A percentile compares a stretch with the other conserved stretches of the same genome.
phyloP scores from a whole-genome alignment of 176 grass and related monocot species.

The Avena atlantica region DNA sequence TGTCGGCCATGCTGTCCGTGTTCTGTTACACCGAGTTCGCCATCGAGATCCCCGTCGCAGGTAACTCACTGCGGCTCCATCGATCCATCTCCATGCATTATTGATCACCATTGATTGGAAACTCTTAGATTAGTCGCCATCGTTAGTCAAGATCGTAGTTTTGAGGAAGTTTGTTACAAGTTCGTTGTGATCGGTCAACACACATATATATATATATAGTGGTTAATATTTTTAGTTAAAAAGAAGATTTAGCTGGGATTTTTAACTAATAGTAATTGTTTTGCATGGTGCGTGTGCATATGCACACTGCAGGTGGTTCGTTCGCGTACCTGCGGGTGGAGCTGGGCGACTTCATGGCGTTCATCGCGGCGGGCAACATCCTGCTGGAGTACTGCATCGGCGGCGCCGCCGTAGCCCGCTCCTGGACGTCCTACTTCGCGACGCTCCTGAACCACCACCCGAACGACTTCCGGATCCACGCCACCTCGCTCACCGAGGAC shows the following conservation, averaged over 20 bases:
- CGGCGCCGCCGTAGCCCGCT: conserved; percentile 63
- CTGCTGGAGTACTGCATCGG: conserved; percentile 78
- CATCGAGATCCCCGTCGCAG: conserved; percentile 90
- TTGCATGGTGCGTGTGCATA: not conserved
- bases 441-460: conserved; percentile 68
- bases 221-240: not conserved
- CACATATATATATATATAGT: not conserved
- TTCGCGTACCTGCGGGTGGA: conserved; percentile 82
- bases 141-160: not conserved
- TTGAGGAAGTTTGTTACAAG: not conserved
- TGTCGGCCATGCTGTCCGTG: conserved; percentile 96
- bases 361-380: conserved; percentile 81
- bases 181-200: not conserved
- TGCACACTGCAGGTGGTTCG: conserved; percentile 53
- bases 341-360: conserved; percentile 76
- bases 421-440: conserved; percentile 97
- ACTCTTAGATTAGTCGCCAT: no score
- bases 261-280: not conserved
- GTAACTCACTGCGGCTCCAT: not conserved
- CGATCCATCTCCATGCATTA: not conserved
- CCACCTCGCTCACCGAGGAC: conserved; percentile 43
- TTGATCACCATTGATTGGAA: not conserved
- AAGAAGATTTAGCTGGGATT: not conserved
- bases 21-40: conserved; percentile 99
- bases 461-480: conserved; percentile 83